Evolutionary conservation across 1,284 basidiomycete genomes (phyloP).

Genomic region (Ustilago crameri): DNA sequence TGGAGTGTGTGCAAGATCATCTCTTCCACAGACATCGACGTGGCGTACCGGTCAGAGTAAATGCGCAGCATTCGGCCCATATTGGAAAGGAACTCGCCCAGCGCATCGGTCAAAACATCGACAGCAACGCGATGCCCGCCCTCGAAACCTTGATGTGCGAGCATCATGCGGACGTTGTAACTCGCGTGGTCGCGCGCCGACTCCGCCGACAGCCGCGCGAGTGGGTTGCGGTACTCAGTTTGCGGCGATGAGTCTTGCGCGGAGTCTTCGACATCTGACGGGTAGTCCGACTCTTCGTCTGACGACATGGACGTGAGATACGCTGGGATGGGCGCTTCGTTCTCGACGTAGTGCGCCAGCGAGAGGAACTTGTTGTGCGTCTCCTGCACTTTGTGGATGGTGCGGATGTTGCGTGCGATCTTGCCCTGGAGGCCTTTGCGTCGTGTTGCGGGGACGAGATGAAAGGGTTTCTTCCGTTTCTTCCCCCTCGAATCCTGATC

Average conservation of each 20-base stretch:
- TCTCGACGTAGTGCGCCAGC: slow-evolving; percentile 58
- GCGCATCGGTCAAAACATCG: slow-evolving; percentile 82
- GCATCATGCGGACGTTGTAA: slow-evolving; percentile 51
- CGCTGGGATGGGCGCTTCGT: slow-evolving; percentile 62
- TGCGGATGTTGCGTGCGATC: slow-evolving; percentile 60
- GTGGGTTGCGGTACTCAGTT: slow-evolving; percentile 20
- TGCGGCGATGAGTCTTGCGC: background rate
- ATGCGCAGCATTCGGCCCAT: slow-evolving; percentile 86
- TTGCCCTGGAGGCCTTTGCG: slow-evolving; percentile 50
- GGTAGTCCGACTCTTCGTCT: slow-evolving; percentile 58
- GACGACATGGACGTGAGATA: slow-evolving; percentile 54
- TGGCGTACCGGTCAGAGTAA: slow-evolving; percentile 81
- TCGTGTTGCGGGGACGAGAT: slow-evolving; percentile 39
- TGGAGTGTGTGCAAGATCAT: slow-evolving; percentile 89
- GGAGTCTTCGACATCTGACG: slow-evolving; percentile 46
- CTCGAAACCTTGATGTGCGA: slow-evolving; percentile 66
- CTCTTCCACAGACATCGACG: slow-evolving; percentile 87
- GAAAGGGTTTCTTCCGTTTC: slow-evolving; percentile 29
- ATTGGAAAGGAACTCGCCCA: slow-evolving; percentile 83
- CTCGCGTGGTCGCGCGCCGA: slow-evolving; percentile 45
- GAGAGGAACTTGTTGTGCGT: slow-evolving; percentile 62
- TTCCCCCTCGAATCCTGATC: slow-evolving; percentile 5
- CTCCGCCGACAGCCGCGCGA: slow-evolving; percentile 25
- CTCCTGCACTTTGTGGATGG: slow-evolving; percentile 57
- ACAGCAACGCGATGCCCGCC: slow-evolving; percentile 72